Base-by-base conservation (phyloP, 2,329 filamentous ascomycete genomes). In the Gremmenia infestans region DNA sequence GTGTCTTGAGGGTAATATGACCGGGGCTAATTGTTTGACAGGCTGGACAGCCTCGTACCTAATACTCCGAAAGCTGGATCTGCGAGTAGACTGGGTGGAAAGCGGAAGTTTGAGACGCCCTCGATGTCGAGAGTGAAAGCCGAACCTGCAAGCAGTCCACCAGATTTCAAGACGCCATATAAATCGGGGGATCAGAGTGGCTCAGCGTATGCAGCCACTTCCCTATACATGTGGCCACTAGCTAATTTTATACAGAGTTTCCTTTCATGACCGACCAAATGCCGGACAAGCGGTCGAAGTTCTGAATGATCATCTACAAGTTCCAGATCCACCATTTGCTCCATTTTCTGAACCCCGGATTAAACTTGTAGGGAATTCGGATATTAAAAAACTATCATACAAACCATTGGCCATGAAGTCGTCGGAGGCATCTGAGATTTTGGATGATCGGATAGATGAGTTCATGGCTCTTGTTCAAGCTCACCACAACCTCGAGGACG, bases 371-470 rank as follows among this genome's bases (percentile, higher is more conserved):
- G 89, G 91, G 2, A 89, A 89, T 57, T 93, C 91, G 1, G 93
- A 97, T 70, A 81, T 91, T 67, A 91, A 92, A 70, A 97, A 96
- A 70, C 87, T 97, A 63, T 84, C 79, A 1, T 99, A 97, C 73
- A 94, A 92, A 69, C 89, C 91, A 2, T 86, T 97, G 78, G 88
- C 90, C 2, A 96, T 97, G 91, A 96, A 96, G 68, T 79, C 94
- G 6, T 92, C 90, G 5, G 92, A 97, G 70, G 86, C 91, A 0
- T 96, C 93, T 4, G 92, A 96, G 71, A 89, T 96, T 46, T 80
- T 97, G 7, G 94, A 99, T 72, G 93, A 97, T 72, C 82, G 91
- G 65, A 97, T 99, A 75, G 91, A 97, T 65, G 91, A 92, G 60
- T 96, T 97, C 67, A 80, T 84, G 57, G 75, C 77, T n/a, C 72